These are phyloP conservation scores for Purpureocillium lavendulum DNA, from an alignment of 2,329 filamentous ascomycete species.

Conservation along the genomic window DNA sequence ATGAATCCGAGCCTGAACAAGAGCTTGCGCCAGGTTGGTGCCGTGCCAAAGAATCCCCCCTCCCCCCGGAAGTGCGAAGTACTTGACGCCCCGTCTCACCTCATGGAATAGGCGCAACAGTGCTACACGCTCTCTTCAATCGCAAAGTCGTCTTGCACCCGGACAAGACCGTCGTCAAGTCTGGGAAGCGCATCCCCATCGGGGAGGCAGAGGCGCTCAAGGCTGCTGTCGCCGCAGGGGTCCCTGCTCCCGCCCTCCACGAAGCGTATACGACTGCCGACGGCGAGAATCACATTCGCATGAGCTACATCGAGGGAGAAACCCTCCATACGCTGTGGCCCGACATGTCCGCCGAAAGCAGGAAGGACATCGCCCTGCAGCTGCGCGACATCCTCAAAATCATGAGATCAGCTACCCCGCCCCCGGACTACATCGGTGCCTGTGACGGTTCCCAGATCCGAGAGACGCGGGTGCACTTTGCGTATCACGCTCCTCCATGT, in stretches of 20 bases:
- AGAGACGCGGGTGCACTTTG: conserved; percentile 13
- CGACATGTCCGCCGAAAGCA: conserved; percentile 12
- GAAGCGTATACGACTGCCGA: conserved; percentile 8
- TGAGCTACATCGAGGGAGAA: conserved; percentile 17
- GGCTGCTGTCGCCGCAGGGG: conserved; percentile 8
- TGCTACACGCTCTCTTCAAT: conserved; percentile 12
- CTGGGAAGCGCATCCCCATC: conserved; percentile 13
- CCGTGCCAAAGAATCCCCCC: neutral
- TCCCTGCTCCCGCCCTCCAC: conserved; percentile 15
- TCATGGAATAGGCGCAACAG: conserved; percentile 9
- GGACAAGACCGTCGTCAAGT: conserved; percentile 16
- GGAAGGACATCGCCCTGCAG: conserved; percentile 13
- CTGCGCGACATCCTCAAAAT: conserved; percentile 13
- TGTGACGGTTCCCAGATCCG: conserved; percentile 17
- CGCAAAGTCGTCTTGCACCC: conserved; percentile 14
- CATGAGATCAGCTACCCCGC: conserved; percentile 15
- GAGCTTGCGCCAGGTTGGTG: conserved; percentile 14
- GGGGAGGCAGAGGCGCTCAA: conserved; percentile 17
- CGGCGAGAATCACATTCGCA: conserved; percentile 11
- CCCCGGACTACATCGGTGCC: conserved; percentile 14
- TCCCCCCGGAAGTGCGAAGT: no score
- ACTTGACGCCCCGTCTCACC: neutral
- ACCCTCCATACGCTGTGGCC: conserved; percentile 17
- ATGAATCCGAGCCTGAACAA: conserved; percentile 14
- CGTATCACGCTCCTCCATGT: conserved; percentile 13